phyloP scores from a whole-genome alignment of 2,329 filamentous ascomycete genomes.

The Ascochyta lentis region DNA sequence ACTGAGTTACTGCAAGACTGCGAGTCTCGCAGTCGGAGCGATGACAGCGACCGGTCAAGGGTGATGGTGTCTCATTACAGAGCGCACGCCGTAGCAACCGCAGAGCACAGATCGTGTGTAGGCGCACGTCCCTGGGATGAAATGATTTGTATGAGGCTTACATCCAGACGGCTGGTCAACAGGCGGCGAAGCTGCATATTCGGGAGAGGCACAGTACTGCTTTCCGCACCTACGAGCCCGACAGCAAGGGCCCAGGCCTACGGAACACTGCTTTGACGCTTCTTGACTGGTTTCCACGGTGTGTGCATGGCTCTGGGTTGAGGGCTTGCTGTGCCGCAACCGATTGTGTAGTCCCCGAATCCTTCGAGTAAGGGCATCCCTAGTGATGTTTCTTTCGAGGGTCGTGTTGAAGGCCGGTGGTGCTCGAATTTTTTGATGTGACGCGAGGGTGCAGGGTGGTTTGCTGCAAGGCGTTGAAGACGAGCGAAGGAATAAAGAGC shows the following conservation, averaged over 20 bases:
- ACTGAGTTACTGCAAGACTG: neutral
- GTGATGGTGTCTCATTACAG: conserved; percentile 3
- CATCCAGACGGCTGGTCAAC: conserved; percentile 6
- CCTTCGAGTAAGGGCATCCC: conserved; percentile 3
- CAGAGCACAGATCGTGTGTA: conserved; percentile 2
- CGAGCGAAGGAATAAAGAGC: neutral
- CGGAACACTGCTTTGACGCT: neutral
- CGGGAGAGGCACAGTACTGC: neutral
- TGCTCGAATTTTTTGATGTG: neutral
- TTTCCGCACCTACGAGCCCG: conserved; percentile 3
- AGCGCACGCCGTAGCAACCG: neutral
- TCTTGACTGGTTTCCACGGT: neutral
- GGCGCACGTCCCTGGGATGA: neutral
- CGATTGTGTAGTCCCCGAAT: neutral
- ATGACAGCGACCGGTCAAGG: neutral
- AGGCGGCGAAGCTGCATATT: conserved; percentile 6
- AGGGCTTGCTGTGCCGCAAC: conserved; percentile 4
- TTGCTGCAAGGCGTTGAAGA: neutral
- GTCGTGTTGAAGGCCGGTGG: neutral
- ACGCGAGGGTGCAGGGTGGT: neutral
- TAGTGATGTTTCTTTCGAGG: neutral
- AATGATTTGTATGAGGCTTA: neutral
- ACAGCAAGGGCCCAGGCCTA: conserved; percentile 10
- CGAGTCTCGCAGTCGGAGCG: neutral
- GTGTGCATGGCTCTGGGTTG: neutral